Evolutionary conservation across 2,329 filamentous ascomycete species (phyloP), one percentile per base, ranked within the genome.

Genomic region (Aspergillus neoniger): DNA sequence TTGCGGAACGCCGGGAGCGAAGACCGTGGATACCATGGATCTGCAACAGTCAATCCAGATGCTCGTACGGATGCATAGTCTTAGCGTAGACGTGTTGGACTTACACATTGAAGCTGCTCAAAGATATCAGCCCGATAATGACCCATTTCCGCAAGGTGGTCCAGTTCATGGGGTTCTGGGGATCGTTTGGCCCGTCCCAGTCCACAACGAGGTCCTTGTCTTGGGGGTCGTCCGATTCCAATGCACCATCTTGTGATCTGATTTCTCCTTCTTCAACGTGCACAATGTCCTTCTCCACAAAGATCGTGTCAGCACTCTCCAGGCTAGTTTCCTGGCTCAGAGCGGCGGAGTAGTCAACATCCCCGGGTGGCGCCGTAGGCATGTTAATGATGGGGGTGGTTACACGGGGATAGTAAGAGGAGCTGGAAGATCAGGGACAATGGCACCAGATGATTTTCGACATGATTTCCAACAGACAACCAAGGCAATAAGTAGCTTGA

Each of bases 21-120:
- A 75, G 70, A 79, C 77, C 0, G 75, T 76, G 0, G 75, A 78
- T 5, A 76, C 75, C 17, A 80, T 58, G 9, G 63, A 65, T 5
- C 65, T 66, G 12, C 6, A 9, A 19, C n/a, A 19, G 39, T 60
- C n/a, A 61, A 61, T 36, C 30, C 17, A 19, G 4, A 55, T n/a
- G 3, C 12, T 30, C 7, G 43, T 32, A 32, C 5, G 32, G 5
- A 28, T 14, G 41, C 41, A 44, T 21, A 7, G 10, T 23, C 41
- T 44, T 23, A 44, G 17, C 36, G 9, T 23, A 19, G 14, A 49
- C 39, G 8, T 39, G 14, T 10, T 19, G 21, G 39, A 23, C 56
- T 54, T 60, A 62, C 65, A 64, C 61, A 38, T 66, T 63, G 56
- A 65, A 65, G 39, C 61, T 65, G 59, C 61, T 65, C 30, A 64